A percentile compares a stretch with the other conserved stretches of the same genome.
Conservation (phyloP, 2,329 filamentous ascomycete species). For the Xylaria sp. region DNA sequence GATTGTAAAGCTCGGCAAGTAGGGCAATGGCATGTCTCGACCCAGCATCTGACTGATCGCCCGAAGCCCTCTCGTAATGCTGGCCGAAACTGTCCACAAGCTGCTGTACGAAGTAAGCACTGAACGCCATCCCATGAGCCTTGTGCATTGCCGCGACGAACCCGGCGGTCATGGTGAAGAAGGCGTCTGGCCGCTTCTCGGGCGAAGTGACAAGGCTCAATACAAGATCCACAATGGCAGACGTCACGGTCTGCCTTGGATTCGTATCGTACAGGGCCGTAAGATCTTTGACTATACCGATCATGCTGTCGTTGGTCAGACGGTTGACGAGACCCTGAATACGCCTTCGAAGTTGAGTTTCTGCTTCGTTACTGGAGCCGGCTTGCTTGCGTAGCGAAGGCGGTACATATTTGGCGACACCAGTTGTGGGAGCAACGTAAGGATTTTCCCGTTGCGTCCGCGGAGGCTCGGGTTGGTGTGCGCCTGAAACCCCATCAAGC, state of each 20-base stretch:
- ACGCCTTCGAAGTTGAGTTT: constrained; percentile 73
- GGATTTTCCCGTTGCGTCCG: constrained; percentile 75
- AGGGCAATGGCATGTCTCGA: constrained; percentile 71
- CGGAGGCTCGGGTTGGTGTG: constrained; percentile 38
- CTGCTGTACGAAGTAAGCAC: constrained; percentile 80
- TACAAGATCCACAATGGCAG: constrained; percentile 75
- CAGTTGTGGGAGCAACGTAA: constrained; percentile 72
- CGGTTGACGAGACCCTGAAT: constrained; percentile 90
- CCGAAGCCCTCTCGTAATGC: constrained; percentile 55
- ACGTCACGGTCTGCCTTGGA: constrained; percentile 85
- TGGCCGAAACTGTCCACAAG: constrained; percentile 75
- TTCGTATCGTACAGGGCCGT: constrained; percentile 83
- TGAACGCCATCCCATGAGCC: constrained; percentile 84
- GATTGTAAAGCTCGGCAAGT: constrained; percentile 86
- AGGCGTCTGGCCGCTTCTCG: constrained; percentile 80
- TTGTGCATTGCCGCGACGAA: constrained; percentile 90
- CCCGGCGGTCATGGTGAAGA: constrained; percentile 86
- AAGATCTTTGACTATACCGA: constrained; percentile 80
- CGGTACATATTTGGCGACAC: constrained; percentile 78
- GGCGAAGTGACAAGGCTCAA: constrained; percentile 79
- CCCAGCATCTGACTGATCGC: constrained; percentile 37
- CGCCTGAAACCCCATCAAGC: constrained; percentile 45
- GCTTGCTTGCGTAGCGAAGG: constrained; percentile 74
- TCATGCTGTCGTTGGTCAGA: constrained; percentile 85
- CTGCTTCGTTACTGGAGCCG: constrained; percentile 66